These are phyloP conservation scores for Takashimella tepidaria DNA, from an alignment of 1,284 basidiomycete genomes.

Conservation along the genomic window DNA sequence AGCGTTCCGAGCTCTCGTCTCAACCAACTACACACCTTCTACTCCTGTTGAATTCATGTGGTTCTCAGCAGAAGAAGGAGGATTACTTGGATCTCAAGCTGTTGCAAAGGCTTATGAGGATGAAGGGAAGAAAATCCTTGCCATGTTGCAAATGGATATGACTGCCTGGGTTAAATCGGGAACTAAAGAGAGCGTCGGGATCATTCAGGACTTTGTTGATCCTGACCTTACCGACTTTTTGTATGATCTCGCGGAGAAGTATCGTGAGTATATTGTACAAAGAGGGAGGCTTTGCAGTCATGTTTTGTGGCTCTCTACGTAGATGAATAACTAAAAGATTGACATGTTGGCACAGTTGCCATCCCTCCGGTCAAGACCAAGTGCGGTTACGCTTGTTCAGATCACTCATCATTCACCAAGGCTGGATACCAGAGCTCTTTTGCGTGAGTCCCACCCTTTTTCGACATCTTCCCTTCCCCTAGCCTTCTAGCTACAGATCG, in stretches of 20 bases:
- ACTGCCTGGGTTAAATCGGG: slow-evolving; percentile 87
- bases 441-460: slow-evolving; percentile 54
- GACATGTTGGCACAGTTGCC: slow-evolving; percentile 40
- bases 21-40: slow-evolving; percentile 68
- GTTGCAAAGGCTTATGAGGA: slow-evolving; percentile 73
- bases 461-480: not conserved
- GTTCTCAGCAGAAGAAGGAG: slow-evolving; percentile 92
- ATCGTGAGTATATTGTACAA: slow-evolving; percentile 55
- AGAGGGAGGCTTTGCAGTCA: too few relatives aligned
- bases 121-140: slow-evolving; percentile 63
- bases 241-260: slow-evolving; percentile 62
- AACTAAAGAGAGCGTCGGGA: slow-evolving; percentile 77
- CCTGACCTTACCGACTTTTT: slow-evolving; percentile 66
- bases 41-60: slow-evolving; percentile 86
- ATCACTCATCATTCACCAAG: slow-evolving; percentile 67
- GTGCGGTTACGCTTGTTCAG: slow-evolving; percentile 56
- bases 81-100: slow-evolving; percentile 90
- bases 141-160: slow-evolving; percentile 89
- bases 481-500: too few relatives aligned
- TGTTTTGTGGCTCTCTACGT: too few relatives aligned
- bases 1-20: slow-evolving; percentile 74
- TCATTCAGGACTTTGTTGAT: slow-evolving; percentile 85
- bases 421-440: slow-evolving; percentile 79
- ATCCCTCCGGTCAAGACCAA: slow-evolving; percentile 51
- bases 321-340: too few relatives aligned